These are phyloP conservation scores for Sarocladiaceae sp. DNA, from an alignment of 2,329 filamentous ascomycete species.

Conservation along the genomic window DNA sequence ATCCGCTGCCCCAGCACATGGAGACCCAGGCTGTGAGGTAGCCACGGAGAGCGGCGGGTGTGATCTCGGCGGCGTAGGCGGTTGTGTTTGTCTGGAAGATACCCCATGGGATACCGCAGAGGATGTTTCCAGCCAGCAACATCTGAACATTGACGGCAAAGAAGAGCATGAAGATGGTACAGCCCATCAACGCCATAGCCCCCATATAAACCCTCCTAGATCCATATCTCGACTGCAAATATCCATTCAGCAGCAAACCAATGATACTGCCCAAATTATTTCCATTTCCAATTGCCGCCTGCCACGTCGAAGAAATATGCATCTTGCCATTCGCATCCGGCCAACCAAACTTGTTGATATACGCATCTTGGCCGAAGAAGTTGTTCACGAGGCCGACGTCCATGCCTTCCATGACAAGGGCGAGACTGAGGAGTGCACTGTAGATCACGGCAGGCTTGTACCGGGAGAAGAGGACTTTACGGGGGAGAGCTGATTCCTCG, in stretches of 20 bases:
- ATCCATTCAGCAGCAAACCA: constrained; percentile 40
- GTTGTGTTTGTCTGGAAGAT: constrained; percentile 36
- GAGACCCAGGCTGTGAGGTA: constrained; percentile 38
- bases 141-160: constrained; percentile 31
- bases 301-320: constrained; percentile 41
- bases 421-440: constrained; percentile 25
- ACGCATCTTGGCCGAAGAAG: constrained; percentile 30
- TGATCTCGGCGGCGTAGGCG: constrained; percentile 38
- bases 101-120: constrained; percentile 38
- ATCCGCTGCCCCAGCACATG: constrained; percentile 37
- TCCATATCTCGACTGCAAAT: constrained; percentile 35
- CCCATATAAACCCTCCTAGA: constrained; percentile 38
- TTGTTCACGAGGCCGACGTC: constrained; percentile 35
- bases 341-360: constrained; percentile 28
- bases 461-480: constrained; percentile 25
- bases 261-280: constrained; percentile 40
- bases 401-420: constrained; percentile 28
- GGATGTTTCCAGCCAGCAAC: constrained; percentile 34
- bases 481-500: constrained; percentile 22
- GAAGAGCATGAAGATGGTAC: constrained; percentile 38
- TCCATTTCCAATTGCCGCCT: constrained; percentile 38
- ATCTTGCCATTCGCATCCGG: constrained; percentile 27
- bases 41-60: constrained; percentile 27
- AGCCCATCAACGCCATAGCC: constrained; percentile 29
- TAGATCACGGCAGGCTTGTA: constrained; percentile 25